Conservation (phyloP, 306 rosid species). For the Cucumis hystrix region DNA sequence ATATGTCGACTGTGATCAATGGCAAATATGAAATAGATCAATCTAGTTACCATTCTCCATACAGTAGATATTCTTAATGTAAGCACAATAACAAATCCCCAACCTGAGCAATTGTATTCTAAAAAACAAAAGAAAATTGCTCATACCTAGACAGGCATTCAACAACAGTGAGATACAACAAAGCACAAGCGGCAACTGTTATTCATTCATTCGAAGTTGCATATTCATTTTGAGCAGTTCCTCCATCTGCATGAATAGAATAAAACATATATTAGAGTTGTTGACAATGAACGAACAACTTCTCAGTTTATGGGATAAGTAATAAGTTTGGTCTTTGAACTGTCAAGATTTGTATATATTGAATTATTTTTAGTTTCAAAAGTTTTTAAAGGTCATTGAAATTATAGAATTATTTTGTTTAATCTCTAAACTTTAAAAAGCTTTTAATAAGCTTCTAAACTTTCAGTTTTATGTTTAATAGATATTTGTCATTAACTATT, state of each 20-base stretch:
- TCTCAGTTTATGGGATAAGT: not conserved
- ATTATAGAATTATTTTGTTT: not conserved
- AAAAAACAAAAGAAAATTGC: conserved; percentile 5
- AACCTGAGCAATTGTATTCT: conserved; percentile 2
- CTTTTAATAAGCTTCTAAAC: not conserved
- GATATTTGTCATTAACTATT: not conserved
- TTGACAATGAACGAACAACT: not conserved
- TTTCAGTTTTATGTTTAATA: not conserved
- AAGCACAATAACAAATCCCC: not conserved
- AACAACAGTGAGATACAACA: not conserved
- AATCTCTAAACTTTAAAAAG: not conserved
- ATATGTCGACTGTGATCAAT: not conserved
- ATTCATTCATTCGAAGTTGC: not conserved
- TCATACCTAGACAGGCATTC: not conserved
- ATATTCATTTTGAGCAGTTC: conserved; percentile 1
- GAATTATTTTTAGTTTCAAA: not conserved
- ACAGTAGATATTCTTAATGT: not conserved
- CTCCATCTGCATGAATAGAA: not conserved
- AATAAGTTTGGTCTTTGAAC: not conserved
- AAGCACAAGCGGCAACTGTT: not conserved
- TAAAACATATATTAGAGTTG: not conserved
- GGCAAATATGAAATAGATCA: conserved; percentile 1
- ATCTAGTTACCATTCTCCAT: not conserved
- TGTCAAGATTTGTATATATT: not conserved
- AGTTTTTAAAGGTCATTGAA: not conserved